A percentile compares a stretch with the other conserved stretches of the same genome.
phyloP scores from a whole-genome alignment of 805 yeast species.

The Komagataella kurtzmanii region DNA sequence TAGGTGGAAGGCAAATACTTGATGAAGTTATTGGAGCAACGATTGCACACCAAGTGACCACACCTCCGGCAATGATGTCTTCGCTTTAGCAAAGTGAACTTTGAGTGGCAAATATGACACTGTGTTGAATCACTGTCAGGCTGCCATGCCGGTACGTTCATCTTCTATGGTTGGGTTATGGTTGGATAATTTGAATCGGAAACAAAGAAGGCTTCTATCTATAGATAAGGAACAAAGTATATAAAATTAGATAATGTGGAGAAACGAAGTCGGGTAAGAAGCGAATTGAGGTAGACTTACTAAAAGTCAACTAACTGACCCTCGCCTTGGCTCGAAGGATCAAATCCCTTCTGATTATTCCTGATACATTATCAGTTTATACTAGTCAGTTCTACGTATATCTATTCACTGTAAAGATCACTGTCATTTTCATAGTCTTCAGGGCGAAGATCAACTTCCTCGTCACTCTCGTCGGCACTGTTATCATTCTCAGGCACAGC shows the following conservation, averaged over 20 bases:
- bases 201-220: neutral
- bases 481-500: slow-evolving; percentile 11
- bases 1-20: slow-evolving; percentile 46
- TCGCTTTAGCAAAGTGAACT: slow-evolving; percentile 49
- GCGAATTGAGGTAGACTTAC: neutral
- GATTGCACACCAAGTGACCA: slow-evolving; percentile 66
- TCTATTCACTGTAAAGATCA: slow-evolving; percentile 27
- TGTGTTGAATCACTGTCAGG: slow-evolving; percentile 36
- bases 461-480: slow-evolving; percentile 14
- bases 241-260: neutral
- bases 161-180: neutral
- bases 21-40: slow-evolving; percentile 42
- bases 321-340: neutral
- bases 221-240: neutral
- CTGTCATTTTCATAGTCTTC: slow-evolving; percentile 37
- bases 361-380: no score
- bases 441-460: slow-evolving; percentile 10
- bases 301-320: no score
- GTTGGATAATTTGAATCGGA: neutral
- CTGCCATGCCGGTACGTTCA: slow-evolving; percentile 49
- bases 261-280: neutral
- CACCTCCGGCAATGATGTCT: slow-evolving; percentile 79
- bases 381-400: neutral
- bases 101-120: slow-evolving; percentile 42
- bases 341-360: neutral